Evolutionary conservation across 768 basidiomycete genomes (phyloP), one percentile per base, ranked within the genome.

Genomic region (Mrakia blollopis): DNA sequence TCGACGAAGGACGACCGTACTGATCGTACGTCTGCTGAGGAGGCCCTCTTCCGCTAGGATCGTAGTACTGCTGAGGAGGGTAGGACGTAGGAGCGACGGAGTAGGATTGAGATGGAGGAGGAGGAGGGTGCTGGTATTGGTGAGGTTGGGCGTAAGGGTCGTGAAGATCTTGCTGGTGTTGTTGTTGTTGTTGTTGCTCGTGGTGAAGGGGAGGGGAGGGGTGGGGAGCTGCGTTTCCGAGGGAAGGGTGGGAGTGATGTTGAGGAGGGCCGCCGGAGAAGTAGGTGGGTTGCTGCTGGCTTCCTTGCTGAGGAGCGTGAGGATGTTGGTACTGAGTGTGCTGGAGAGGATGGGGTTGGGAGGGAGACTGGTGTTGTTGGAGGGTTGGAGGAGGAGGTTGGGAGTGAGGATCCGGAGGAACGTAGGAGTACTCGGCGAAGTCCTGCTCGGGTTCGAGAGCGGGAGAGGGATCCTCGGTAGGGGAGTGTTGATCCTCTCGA

Each of bases 31-130:
- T 11, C 35, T 67, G 65, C 37, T 23, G 37, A 23, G 65, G 35
- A 18, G 65, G 65, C 1, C 65, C 65, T 18, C 65, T 39, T 10
- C 65, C 65, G 39, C 25, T 39, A 2, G 65, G 65, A 13, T 68
- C 65, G 37, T 68, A 68, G 37, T 68, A 39, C 65, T 35, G 35
- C 37, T 68, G 65, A n/a, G 65, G 65, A 41, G 65, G 65, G 65
- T 68, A 68, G 9, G 37, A 21, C 1, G 16, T 39, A 0, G 65
- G 21, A 35, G 65, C 25, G 25, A 39, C 4, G 37, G 65, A 39
- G 37, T 68, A 39, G 4, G 37, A 39, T 7, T 67, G 65, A 7
- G 37, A 11, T 35, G 61, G 61, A 11, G 39, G 39, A 41, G 39
- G 39, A 41, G n/a, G n/a, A 35, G 35, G 62, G 18, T 63, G 30